Base-by-base conservation (phyloP, 352 stramenopile species). In the Phytopythium ostracodes region DNA sequence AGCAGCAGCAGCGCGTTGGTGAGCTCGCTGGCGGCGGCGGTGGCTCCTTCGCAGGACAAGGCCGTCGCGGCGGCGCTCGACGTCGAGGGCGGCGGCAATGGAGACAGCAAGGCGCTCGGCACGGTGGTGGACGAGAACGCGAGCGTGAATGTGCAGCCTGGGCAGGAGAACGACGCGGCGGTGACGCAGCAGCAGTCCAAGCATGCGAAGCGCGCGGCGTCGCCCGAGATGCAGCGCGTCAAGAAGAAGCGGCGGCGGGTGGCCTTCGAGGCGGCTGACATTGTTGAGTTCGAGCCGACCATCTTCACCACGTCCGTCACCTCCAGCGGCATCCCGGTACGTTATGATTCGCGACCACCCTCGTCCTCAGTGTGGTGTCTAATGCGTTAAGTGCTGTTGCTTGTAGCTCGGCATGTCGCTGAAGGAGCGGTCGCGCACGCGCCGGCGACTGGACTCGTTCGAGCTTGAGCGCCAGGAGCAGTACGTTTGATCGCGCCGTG, bases 261-360 rank as follows among this genome's bases (percentile, higher is more conserved):
- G 47, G 79, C 62, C 5, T 94, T 94, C 62, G 84, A 94, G 68
- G 75, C 76, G 14, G 84, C 84, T 1, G 84, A 94, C n/a, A 92
- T 94, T 42, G 81, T 92, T 50, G 84, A 94, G 71, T 94, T 94
- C 42, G 84, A 94, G 65, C 84, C 84, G 6, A 94, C 84, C 12
- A 68, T 91, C 20, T 92, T 84, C 75, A 94, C 84, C 20, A 94
- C 84, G 27, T 85, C 75, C 5, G 76, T 94, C 56, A 94, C 85
- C 49, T 94, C 85, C 0, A 82, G 85, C 14, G 84, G 84, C 38
- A 82, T 93, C 33, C 84, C 84, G 42, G 70, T 80, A 64, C 15
- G 55, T 56, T 11, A 12, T 35, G 17, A 0, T 46, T 3, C 36
- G 20, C 14, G 53, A 43, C 33, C 11, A 9, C 44, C n/a, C 3